phyloP scores from a whole-genome alignment of 2,329 filamentous ascomycete species.

The Exophiala sp. region DNA sequence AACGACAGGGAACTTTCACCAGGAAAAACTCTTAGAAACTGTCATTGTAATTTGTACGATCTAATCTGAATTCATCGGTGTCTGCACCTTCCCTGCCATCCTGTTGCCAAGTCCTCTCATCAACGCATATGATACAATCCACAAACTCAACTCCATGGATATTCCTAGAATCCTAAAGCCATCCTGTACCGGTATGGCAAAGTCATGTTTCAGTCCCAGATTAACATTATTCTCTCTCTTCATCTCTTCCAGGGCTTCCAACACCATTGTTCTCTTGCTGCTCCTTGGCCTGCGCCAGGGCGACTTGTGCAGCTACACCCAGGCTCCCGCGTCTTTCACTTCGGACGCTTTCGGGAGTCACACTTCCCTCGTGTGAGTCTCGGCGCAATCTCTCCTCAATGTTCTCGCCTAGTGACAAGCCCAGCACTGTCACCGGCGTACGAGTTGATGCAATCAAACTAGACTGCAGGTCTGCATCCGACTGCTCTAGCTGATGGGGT shows the following conservation, averaged over 20 bases:
- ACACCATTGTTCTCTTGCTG: slow-evolving; percentile 1
- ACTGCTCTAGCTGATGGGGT: background rate
- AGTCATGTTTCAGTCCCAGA: too few species aligned
- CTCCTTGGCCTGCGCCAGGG: slow-evolving; percentile 2
- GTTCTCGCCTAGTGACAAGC: slow-evolving; percentile 7
- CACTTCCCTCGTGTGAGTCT: background rate
- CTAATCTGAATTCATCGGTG: too few species aligned
- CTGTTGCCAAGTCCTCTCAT: too few species aligned
- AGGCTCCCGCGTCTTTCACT: background rate
- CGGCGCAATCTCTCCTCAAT: slow-evolving; percentile 3
- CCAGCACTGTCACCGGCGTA: slow-evolving; percentile 4
- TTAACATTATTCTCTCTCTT: too few species aligned
- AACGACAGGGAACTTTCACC: too few species aligned
- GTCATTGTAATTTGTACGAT: too few species aligned
- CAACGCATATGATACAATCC: too few species aligned
- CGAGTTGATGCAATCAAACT: slow-evolving; percentile 9
- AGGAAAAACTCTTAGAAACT: too few species aligned
- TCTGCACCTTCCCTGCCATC: too few species aligned
- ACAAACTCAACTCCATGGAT: too few species aligned
- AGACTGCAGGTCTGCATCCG: slow-evolving; percentile 2
- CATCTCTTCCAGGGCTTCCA: background rate
- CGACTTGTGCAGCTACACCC: slow-evolving; percentile 14
- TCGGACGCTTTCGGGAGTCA: background rate
- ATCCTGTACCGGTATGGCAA: too few species aligned
- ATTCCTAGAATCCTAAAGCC: too few species aligned